phyloP scores from a whole-genome alignment of 2,329 filamentous ascomycete genomes.

The Aulographum hederae region DNA sequence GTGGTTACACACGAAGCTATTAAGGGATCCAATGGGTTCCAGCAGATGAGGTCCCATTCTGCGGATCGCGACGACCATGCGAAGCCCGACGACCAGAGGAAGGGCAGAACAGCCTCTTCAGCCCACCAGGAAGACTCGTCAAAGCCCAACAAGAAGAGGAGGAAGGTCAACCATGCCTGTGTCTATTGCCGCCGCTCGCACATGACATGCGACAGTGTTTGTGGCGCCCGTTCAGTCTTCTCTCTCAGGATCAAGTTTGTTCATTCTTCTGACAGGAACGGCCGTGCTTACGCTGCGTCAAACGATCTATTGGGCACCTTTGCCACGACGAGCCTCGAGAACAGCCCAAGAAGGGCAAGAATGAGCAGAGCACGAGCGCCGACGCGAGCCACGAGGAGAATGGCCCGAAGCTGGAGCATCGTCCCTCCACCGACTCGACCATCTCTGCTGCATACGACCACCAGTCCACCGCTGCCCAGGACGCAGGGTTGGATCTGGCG shows the following conservation, averaged over 20 bases:
- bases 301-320: slow-evolving; percentile 93
- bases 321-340: slow-evolving; percentile 97
- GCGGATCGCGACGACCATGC: too few relatives aligned
- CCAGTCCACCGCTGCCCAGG: slow-evolving; percentile 8
- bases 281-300: slow-evolving; percentile 93
- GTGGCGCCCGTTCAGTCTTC: slow-evolving; percentile 10
- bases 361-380: slow-evolving; percentile 18
- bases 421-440: too few relatives aligned
- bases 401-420: slow-evolving; percentile 12
- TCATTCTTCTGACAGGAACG: too few relatives aligned
- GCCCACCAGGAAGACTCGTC: too few relatives aligned
- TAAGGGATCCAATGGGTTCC: too few relatives aligned
- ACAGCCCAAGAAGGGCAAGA: slow-evolving; percentile 62
- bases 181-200: slow-evolving; percentile 35
- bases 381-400: slow-evolving; percentile 15
- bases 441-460: slow-evolving; percentile 14
- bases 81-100: too few relatives aligned
- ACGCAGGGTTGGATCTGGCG: slow-evolving; percentile 20
- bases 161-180: slow-evolving; percentile 37
- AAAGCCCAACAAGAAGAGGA: slow-evolving; percentile 33
- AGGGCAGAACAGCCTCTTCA: too few relatives aligned
- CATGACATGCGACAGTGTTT: too few relatives aligned
- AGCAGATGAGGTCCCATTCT: too few relatives aligned
- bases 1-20: too few relatives aligned
- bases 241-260: too few relatives aligned